Evolutionary conservation across 192 early-diverging fungal species (phyloP).

Genomic region (Phlyctochytrium arcticum): DNA sequence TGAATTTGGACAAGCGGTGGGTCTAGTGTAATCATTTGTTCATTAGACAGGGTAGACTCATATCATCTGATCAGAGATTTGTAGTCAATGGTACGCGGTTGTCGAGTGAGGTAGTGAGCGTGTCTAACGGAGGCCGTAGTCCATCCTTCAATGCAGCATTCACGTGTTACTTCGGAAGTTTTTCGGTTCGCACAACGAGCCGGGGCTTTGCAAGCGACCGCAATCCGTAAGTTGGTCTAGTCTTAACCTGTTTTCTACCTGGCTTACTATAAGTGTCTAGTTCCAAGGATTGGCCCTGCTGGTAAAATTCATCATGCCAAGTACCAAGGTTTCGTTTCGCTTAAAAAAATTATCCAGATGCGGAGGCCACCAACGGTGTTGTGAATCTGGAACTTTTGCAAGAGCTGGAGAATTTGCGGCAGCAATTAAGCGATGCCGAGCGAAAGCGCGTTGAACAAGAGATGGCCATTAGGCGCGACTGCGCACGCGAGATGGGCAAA

Average conservation of each 20-base stretch:
- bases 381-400: neutral
- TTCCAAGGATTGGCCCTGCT: no score
- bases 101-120: neutral
- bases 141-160: conserved; percentile 8
- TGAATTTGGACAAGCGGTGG: conserved; percentile 16
- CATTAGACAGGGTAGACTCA: neutral
- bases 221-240: neutral
- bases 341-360: neutral
- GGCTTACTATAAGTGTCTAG: no score
- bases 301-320: no score
- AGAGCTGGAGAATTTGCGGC: neutral
- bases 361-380: neutral
- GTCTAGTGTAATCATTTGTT: neutral
- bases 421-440: neutral
- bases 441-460: conserved; percentile 9
- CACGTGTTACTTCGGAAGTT: conserved; percentile 17
- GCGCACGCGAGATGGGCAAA: neutral
- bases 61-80: neutral
- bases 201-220: conserved; percentile 4
- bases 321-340: no score
- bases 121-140: conserved; percentile 7
- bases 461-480: conserved; percentile 3
- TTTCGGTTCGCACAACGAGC: conserved; percentile 23
- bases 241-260: no score
- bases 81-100: neutral